Evolutionary conservation across 805 yeast genomes (phyloP), one percentile per base, ranked within the genome.

Genomic region (Yueomyces sinensis): DNA sequence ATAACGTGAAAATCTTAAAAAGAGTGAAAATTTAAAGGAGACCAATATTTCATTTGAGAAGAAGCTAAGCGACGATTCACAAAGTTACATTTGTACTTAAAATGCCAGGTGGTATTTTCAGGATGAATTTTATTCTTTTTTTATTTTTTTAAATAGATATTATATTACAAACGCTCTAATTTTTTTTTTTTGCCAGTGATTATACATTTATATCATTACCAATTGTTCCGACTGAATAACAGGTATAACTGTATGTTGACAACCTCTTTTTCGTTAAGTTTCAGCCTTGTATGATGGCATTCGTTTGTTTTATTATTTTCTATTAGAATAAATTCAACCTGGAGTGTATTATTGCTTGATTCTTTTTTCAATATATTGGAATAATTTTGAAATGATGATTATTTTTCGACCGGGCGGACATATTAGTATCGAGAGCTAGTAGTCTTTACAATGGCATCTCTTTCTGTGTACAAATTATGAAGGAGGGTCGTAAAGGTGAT

Each of bases 321-420:
- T 11, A 11, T 7, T 20, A 20, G 24, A 20, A 20, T 25, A 25
- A 11, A 25, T 25, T n/a, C 28, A 25, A 25, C 28, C 24, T 25
- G 28, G 24, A 22, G 11, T 22, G 7, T 11, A 22, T 22, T 7
- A 22, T 11, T 22, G 24, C 24, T 20, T 7, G 24, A 11, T 20
- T 20, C 23, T 20, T 20, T 20, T 20, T 20, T 20, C 11, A 25
- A 25, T 7, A 25, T 25, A 25, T 25, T 6, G 14, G 13, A 9
- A 25, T 25, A 25, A 25, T 25, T 11, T 6, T 6, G 17, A 15
- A 31, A 50, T 57, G 62, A 57, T 57, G 61, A 57, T 53, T 45
- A 36, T 52, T 43, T 52, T 54, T 58, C 60, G 68, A 62, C 68
- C 68, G 68, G 68, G 68, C 68, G 68, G 66, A 62, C 68, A 62